Percentiles rank a stretch among this genome's conserved stretches.
phyloP scores from a whole-genome alignment of 495 filamentous ascomycete genomes.

The Elasticomyces elasticus region DNA sequence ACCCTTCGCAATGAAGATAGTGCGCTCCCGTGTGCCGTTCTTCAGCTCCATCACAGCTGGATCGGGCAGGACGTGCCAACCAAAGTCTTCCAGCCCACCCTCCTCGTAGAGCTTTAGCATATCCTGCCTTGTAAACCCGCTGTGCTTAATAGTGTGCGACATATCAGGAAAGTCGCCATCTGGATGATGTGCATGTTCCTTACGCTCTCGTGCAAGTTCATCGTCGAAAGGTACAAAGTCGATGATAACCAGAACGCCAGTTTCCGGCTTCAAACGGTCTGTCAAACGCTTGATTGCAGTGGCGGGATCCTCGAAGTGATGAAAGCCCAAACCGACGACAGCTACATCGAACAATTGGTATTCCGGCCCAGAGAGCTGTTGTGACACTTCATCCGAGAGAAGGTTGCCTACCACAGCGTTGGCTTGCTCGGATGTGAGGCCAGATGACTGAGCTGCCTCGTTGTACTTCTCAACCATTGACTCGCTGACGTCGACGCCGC shows the following conservation, averaged over 20 bases:
- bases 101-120: conserved; percentile 14
- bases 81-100: conserved; percentile 17
- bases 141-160: conserved; percentile 19
- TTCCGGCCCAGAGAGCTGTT: conserved; percentile 28
- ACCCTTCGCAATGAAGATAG: conserved; percentile 19
- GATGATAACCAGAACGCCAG: conserved; percentile 52
- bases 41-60: conserved; percentile 11
- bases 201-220: not conserved
- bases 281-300: conserved; percentile 47
- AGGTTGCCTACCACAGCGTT: conserved; percentile 17
- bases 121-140: conserved; percentile 11
- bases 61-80: conserved; percentile 10
- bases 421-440: conserved; percentile 6
- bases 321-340: conserved; percentile 55
- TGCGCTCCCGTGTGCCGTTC: conserved; percentile 5
- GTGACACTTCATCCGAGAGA: not conserved
- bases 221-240: conserved; percentile 43
- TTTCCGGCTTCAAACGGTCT: conserved; percentile 47
- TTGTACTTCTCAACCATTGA: conserved; percentile 53
- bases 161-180: conserved; percentile 3
- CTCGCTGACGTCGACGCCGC: conserved; percentile 58
- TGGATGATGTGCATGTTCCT: not conserved
- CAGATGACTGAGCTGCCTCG: conserved; percentile 34
- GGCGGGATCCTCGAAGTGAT: conserved; percentile 59
- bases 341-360: conserved; percentile 55